Percentiles rank a stretch among this genome's conserved stretches.
Conservation (phyloP, 1,284 basidiomycete genomes). For the Sanghuangporus baumii region DNA sequence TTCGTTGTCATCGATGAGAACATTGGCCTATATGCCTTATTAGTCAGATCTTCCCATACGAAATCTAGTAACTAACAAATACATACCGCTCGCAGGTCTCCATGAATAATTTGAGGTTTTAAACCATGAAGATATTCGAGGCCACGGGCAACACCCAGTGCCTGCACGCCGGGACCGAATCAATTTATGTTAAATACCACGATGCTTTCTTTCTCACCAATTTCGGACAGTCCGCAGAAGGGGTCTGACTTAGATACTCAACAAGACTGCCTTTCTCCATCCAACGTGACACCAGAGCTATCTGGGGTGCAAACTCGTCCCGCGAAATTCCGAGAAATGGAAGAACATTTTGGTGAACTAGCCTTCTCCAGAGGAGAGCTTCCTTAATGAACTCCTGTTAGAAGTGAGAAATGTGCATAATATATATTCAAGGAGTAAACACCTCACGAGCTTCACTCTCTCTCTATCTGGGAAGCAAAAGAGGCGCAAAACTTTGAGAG, state of each 20-base stretch:
- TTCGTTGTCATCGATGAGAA: slow-evolving; percentile 5
- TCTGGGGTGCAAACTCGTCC: neutral
- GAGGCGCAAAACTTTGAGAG: slow-evolving; percentile 11
- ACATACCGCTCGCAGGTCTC: slow-evolving; percentile 10
- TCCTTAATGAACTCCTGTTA: slow-evolving; percentile 13
- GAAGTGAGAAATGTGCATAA: neutral
- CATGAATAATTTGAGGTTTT: slow-evolving; percentile 6
- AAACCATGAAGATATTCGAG: slow-evolving; percentile 9
- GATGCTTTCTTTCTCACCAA: neutral
- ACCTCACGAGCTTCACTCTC: neutral
- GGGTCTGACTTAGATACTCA: neutral
- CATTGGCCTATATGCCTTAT: slow-evolving; percentile 1
- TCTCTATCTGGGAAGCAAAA: neutral
- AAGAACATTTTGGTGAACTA: slow-evolving; percentile 11
- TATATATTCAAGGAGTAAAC: neutral
- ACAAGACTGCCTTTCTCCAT: slow-evolving; percentile 9
- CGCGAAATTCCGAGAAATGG: slow-evolving; percentile 6
- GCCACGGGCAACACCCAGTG: slow-evolving; percentile 2
- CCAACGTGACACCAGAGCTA: slow-evolving; percentile 9
- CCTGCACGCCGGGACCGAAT: neutral
- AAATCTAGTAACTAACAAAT: neutral
- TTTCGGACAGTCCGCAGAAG: neutral
- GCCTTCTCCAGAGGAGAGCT: slow-evolving; percentile 5
- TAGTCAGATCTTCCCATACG: neutral
- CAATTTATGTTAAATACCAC: no score